Conservation (phyloP, 495 filamentous ascomycete genomes). For the Thozetella sp. region DNA sequence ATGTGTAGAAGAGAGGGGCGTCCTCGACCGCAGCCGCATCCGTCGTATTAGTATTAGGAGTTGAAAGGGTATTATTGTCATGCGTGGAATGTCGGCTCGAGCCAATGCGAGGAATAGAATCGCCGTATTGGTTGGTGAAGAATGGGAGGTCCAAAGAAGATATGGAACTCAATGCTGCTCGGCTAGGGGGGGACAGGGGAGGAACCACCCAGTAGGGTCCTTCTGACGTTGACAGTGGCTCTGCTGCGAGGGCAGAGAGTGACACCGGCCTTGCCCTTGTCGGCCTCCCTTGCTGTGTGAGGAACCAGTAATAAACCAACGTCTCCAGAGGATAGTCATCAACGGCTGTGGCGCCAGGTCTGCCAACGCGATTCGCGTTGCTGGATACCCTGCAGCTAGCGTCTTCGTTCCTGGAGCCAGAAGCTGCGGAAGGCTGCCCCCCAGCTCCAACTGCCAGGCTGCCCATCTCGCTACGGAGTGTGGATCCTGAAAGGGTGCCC, state of each 20-base stretch:
- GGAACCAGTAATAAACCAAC: not conserved
- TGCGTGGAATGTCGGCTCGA: not conserved
- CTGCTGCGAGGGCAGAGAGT: not conserved
- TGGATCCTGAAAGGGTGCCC: too few relatives aligned
- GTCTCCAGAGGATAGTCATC: not conserved
- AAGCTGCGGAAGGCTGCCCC: not conserved
- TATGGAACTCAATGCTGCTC: not conserved
- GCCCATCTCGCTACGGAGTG: conserved; percentile 23
- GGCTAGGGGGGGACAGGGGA: not conserved
- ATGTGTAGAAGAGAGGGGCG: conserved; percentile 16
- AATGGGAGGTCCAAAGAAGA: conserved; percentile 1
- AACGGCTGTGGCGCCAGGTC: not conserved
- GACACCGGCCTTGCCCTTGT: not conserved
- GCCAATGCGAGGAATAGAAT: not conserved
- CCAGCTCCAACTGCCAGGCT: conserved; percentile 10
- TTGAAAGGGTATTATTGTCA: not conserved
- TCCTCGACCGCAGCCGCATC: not conserved
- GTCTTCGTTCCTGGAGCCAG: conserved; percentile 8
- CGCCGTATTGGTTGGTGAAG: not conserved
- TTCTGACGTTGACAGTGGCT: not conserved
- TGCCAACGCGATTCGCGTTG: not conserved
- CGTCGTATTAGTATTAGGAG: conserved; percentile 5
- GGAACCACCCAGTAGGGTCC: not conserved
- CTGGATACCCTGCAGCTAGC: conserved; percentile 11
- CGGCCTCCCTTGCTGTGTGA: not conserved